Evolutionary conservation across 306 rosid genomes (phyloP), one percentile per base, ranked within the genome.

Genomic region (Vachellia collinsii): DNA sequence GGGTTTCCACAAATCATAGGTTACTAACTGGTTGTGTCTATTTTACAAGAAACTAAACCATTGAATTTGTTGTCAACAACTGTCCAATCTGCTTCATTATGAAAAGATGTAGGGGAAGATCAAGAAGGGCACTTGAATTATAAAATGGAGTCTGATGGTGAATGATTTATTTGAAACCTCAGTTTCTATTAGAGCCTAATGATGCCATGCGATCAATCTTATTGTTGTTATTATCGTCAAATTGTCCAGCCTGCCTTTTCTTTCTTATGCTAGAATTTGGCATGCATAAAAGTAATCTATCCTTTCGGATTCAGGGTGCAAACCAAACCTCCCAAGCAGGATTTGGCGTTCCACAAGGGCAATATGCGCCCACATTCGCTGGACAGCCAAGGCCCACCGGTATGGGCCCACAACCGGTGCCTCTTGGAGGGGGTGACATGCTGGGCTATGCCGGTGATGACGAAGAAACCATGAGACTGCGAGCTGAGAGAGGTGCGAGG

Each of bases 321-420:
- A 82, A 61, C 86, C 97, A 87, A 84, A 87, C 83, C 83, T 80
- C 91, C 25, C 93, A 89, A 83, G 86, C 89, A 20, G 97, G 94
- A 77, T 44, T 83, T 44, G 90, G 90, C 74, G 82, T 80, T 81
- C 81, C 85, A 29, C 97, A 88, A 61, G 98, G 98, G 66, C 96
- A 90, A 46, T 95, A 93, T 77, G 96, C 98, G 68, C 99, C 98
- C 39, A 91, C 98, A 64, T 66, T 91, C 81, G 81, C 90, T 37
- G 97, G 97, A 59, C 96, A 95, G 77, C 98, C 98, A 36, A 87
- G 97, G 76, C 99, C 99, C 0, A 89, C 91, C 0, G 95, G 95
- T 74, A 88, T 93, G 92, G 97, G 82, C 0, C 88, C 91, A 22
- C 98, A 91, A 56, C 97, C 97, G 25, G 63, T 89, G 59, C 99